Conservation (phyloP, 208 protist genomes). For the Wallacemonas sp. region DNA sequence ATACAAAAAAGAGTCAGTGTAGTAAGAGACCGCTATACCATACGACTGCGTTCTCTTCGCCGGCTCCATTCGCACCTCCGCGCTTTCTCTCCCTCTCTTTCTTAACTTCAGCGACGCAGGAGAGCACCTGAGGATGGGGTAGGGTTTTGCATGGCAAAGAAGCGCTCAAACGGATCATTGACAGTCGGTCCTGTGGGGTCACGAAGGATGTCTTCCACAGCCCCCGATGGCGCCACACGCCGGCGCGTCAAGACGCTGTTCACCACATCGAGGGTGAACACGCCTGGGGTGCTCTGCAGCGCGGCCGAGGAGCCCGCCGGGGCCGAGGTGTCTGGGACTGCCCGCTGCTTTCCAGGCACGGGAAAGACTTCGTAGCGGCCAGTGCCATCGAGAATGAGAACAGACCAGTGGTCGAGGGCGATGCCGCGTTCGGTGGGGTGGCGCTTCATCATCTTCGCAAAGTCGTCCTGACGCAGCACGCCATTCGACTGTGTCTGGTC, state of each 20-base stretch:
- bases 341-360: slow-evolving; percentile 51
- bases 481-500: slow-evolving; percentile 73
- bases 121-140: slow-evolving; percentile 62
- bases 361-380: slow-evolving; percentile 69
- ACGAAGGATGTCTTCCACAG: slow-evolving; percentile 53
- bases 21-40: too few relatives aligned
- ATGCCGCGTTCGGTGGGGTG: slow-evolving; percentile 89
- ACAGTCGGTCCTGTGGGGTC: slow-evolving; percentile 60
- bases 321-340: neutral
- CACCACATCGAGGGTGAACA: slow-evolving; percentile 71
- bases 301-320: neutral
- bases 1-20: too few relatives aligned
- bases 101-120: slow-evolving; percentile 17
- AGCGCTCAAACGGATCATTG: slow-evolving; percentile 80
- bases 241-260: slow-evolving; percentile 28
- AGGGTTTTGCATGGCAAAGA: slow-evolving; percentile 83
- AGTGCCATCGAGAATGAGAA: slow-evolving; percentile 69
- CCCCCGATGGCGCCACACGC: slow-evolving; percentile 29
- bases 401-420: slow-evolving; percentile 86
- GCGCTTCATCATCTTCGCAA: slow-evolving; percentile 85
- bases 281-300: slow-evolving; percentile 26
- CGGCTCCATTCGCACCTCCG: too few relatives aligned
- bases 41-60: too few relatives aligned
- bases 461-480: slow-evolving; percentile 73
- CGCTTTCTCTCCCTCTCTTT: neutral